Conservation (phyloP, 768 basidiomycete genomes). For the Boletus edulis region DNA sequence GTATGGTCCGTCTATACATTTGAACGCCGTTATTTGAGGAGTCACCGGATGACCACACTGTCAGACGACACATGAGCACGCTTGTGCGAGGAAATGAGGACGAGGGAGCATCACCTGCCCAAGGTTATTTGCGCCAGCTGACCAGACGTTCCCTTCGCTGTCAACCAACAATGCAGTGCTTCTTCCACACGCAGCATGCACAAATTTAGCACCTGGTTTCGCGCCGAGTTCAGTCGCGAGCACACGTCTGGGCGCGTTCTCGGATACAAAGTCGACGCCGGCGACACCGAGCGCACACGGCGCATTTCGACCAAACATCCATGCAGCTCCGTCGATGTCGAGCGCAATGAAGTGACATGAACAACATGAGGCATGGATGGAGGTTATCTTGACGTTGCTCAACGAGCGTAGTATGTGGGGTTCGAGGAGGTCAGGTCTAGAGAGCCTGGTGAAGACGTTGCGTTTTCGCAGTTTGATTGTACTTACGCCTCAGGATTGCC, state of each 20-base stretch:
- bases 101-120: constrained; percentile 59
- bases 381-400: constrained; percentile 69
- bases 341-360: constrained; percentile 76
- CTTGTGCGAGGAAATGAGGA: neutral
- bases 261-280: constrained; percentile 58
- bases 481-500: constrained; percentile 40
- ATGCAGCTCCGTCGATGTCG: constrained; percentile 76
- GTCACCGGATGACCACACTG: constrained; percentile 72
- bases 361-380: constrained; percentile 72
- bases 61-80: neutral
- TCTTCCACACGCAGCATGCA: constrained; percentile 80
- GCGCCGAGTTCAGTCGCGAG: constrained; percentile 63
- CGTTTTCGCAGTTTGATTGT: neutral
- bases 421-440: constrained; percentile 80
- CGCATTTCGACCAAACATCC: constrained; percentile 87
- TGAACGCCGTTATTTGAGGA: constrained; percentile 68
- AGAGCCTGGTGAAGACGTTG: constrained; percentile 5
- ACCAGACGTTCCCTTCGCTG: constrained; percentile 81
- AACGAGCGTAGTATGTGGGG: constrained; percentile 90
- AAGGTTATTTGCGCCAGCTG: constrained; percentile 73
- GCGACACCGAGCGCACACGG: constrained; percentile 63
- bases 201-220: constrained; percentile 54
- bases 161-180: constrained; percentile 83
- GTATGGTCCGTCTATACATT: constrained; percentile 55
- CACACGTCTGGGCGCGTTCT: constrained; percentile 68